These are phyloP conservation scores for Eutrema yunnanense DNA, from an alignment of 345 rosid genomes.

Conservation along the genomic window DNA sequence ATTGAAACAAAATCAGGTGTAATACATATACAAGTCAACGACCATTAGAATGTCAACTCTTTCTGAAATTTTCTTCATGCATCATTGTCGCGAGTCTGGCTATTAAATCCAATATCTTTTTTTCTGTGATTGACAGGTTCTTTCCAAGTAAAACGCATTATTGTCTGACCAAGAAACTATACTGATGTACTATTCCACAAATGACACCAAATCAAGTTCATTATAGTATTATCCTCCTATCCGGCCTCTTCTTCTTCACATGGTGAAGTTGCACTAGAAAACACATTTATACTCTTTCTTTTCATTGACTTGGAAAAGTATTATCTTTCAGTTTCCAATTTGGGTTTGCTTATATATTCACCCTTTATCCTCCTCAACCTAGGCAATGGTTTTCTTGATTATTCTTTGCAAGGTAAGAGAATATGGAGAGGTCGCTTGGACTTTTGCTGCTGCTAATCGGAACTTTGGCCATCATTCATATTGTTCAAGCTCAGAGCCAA, in stretches of 20 bases:
- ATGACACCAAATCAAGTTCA: not conserved
- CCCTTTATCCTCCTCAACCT: no score
- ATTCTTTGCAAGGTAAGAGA: not conserved
- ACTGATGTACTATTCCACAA: not conserved
- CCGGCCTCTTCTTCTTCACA: not conserved
- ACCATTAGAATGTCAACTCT: conserved; percentile 14
- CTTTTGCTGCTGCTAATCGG: not conserved
- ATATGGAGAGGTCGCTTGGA: not conserved
- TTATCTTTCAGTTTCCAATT: not conserved
- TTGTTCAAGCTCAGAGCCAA: conserved; percentile 24
- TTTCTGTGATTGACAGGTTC: not conserved
- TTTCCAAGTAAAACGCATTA: not conserved
- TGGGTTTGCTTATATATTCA: not conserved
- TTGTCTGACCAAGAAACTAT: not conserved
- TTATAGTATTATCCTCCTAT: not conserved
- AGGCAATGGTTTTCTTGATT: not conserved
- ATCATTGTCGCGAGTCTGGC: not conserved
- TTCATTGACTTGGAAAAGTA: not conserved
- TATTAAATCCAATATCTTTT: not conserved
- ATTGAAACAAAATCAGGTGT: no score
- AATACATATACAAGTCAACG: not conserved
- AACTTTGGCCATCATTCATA: not conserved
- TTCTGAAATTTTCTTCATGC: conserved; percentile 1
- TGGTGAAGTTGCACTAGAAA: not conserved
- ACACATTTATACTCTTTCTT: not conserved